Percentiles rank a stretch among this genome's conserved stretches.
Evolutionary conservation across 179 eudicot genomes (phyloP).

Genomic region (Spinacia oleracea): DNA sequence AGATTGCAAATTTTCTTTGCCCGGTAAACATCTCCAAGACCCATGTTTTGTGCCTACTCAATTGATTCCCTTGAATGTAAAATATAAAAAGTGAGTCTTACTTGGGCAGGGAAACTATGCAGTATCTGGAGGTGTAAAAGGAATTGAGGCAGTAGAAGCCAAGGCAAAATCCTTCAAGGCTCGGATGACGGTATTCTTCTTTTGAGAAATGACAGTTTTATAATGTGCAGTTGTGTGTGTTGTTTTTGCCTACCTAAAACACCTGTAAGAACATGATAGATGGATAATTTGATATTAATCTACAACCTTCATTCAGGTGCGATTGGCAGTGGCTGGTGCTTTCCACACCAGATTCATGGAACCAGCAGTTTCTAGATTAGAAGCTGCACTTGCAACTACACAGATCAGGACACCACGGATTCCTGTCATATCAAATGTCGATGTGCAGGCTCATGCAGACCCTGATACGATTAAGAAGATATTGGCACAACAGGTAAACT

Average conservation of each 20-base stretch:
- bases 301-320: constrained; percentile 52
- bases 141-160: constrained; percentile 91
- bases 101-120: constrained; percentile 80
- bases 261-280: background rate
- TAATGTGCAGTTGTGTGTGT: background rate
- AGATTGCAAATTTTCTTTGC: constrained; percentile 85
- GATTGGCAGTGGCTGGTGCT: constrained; percentile 85
- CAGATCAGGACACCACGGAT: constrained; percentile 70
- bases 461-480: constrained; percentile 85
- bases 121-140: constrained; percentile 94
- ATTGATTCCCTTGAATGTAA: background rate
- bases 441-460: constrained; percentile 90
- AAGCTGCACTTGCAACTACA: constrained; percentile 79
- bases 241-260: background rate
- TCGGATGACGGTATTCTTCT: constrained; percentile 76
- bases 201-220: background rate
- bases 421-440: constrained; percentile 92
- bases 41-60: background rate
- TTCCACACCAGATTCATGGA: constrained; percentile 94
- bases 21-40: constrained; percentile 41
- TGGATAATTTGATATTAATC: background rate
- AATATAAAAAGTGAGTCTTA: background rate
- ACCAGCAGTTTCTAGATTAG: constrained; percentile 88
- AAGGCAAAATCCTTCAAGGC: constrained; percentile 97
- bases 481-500: constrained; percentile 75